Evolutionary conservation across 2,329 filamentous ascomycete genomes (phyloP), one percentile per base, ranked within the genome.

Genomic region (Fusarium tjaetaba): DNA sequence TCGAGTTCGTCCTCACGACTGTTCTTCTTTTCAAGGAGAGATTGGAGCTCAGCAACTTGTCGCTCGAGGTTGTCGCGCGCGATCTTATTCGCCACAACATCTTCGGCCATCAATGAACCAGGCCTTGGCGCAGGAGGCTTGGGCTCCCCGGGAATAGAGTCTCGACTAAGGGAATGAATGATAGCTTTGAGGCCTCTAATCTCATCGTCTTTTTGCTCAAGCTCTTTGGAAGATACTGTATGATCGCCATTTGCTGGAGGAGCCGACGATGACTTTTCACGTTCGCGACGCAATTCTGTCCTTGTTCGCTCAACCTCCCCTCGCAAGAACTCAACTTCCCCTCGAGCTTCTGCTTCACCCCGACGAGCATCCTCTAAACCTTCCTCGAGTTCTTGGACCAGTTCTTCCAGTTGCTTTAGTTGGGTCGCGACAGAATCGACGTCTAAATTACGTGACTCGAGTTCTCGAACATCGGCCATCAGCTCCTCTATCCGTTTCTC

Each of bases 161-260:
- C 94, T 70, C 94, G 89, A 81, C 95, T 97, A 42, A 99, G 87
- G 24, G 94, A 97, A 83, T 98, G 96, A 69, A 99, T 98, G 80
- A 99, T 98, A 48, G 96, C 96, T 83, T 98, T 99, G 73, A 99
- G 88, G 52, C 96, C 96, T 71, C 96, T 90, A 79, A 99, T 98
- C 85, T 99, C 96, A 77, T 99, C 96, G 78, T 99, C 96, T 80
- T 97, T 96, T 80, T 97, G 93, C 80, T 97, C 95, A 36, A 98
- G 83, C 72, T 97, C 95, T 81, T 94, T 94, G 48, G 89, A 88
- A 52, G 86, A 82, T 30, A 86, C 84, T 15, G 85, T 82, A 4
- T 86, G 85, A 16, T 87, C 85, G 32, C 80, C 81, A 59, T 80
- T 82, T 42, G 57, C 56, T 10, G 76, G 69, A 13, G 63, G 59